Conservation (phyloP, 768 basidiomycete genomes). For the Termitomyces sp. region DNA sequence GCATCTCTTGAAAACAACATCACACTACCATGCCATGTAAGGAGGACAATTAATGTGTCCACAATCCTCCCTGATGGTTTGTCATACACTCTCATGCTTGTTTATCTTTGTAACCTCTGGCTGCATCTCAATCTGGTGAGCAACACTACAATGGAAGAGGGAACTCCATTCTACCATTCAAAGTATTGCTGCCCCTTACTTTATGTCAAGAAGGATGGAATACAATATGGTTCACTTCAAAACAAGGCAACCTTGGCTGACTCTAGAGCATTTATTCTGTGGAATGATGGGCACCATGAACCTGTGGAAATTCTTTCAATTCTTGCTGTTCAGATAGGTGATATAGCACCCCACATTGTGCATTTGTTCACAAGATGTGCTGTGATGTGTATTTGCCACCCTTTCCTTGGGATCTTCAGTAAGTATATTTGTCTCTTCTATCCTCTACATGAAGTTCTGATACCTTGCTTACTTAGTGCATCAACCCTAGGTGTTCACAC, state of each 20-base stretch:
- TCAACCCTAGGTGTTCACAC: too few species aligned
- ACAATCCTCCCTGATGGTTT: neutral
- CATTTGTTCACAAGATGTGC: neutral
- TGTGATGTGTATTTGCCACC: too few species aligned
- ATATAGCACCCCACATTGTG: neutral
- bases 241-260: neutral
- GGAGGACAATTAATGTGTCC: conserved; percentile 1
- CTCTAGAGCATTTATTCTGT: neutral
- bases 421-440: too few species aligned
- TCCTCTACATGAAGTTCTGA: too few species aligned
- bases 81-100: conserved; percentile 1
- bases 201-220: conserved; percentile 6
- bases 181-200: neutral
- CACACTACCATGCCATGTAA: conserved; percentile 4
- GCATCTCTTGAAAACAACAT: conserved; percentile 8
- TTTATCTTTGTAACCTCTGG: neutral
- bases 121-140: conserved; percentile 2
- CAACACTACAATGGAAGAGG: neutral
- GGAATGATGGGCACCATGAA: neutral
- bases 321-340: neutral
- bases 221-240: neutral
- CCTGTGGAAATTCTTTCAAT: neutral
- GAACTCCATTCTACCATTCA: neutral
- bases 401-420: too few species aligned
- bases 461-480: too few species aligned